A percentile compares a stretch with the other conserved stretches of the same genome.
phyloP scores from a whole-genome alignment of 495 filamentous ascomycete genomes.

The Trichoderma parareesei region DNA sequence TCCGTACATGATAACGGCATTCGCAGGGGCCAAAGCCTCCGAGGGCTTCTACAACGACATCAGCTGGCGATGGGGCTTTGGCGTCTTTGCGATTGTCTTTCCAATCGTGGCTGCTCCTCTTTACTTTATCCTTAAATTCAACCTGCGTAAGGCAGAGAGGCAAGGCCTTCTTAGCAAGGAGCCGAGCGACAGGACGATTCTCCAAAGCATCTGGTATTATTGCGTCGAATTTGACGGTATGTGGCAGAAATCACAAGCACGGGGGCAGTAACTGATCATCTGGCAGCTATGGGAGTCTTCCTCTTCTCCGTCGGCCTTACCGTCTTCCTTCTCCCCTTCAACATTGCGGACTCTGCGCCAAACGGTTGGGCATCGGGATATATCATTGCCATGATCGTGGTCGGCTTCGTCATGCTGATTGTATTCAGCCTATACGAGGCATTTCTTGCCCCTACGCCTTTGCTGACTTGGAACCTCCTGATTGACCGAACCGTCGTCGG shows the following conservation, averaged over 20 bases:
- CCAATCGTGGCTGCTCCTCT: not conserved
- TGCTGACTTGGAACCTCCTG: slow-evolving; percentile 54
- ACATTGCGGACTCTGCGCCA: slow-evolving; percentile 35
- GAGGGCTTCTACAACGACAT: slow-evolving; percentile 33
- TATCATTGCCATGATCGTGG: slow-evolving; percentile 50
- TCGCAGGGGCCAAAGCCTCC: slow-evolving; percentile 38
- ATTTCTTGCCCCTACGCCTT: slow-evolving; percentile 43
- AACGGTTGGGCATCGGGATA: slow-evolving; percentile 39
- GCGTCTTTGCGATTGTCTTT: slow-evolving; percentile 11
- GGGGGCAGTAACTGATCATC: not conserved
- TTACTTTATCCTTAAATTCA: not conserved
- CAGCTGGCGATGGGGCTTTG: slow-evolving; percentile 9
- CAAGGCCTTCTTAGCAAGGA: slow-evolving; percentile 1
- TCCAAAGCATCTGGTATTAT: slow-evolving; percentile 45
- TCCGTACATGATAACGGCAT: slow-evolving; percentile 57
- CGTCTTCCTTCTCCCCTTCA: slow-evolving; percentile 59
- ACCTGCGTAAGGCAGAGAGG: not conserved
- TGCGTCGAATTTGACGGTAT: slow-evolving; percentile 48
- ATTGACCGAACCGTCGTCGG: slow-evolving; percentile 57
- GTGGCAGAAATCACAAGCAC: too few species aligned
- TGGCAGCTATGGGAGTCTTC: slow-evolving; percentile 39
- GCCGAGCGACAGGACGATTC: slow-evolving; percentile 43
- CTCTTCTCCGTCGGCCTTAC: slow-evolving; percentile 50
- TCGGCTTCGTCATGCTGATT: slow-evolving; percentile 48
- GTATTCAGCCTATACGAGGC: slow-evolving; percentile 53